Evolutionary conservation across 305 asterid genomes (phyloP).

Genomic region (Fraxinus velutina): DNA sequence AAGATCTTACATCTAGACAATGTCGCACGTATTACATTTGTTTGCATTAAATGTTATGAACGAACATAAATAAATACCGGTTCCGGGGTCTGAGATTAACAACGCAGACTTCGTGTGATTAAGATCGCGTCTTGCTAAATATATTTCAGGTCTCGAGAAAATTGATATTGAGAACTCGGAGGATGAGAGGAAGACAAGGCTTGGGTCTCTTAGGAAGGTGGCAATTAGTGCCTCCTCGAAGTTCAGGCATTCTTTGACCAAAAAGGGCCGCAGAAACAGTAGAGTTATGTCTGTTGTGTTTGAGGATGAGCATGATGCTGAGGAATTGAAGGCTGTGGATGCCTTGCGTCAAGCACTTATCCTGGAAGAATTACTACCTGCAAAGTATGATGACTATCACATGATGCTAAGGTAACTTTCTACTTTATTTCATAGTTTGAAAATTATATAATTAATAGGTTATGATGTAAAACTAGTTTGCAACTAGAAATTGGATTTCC

Average conservation of each 20-base stretch:
- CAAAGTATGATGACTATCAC: constrained; percentile 86
- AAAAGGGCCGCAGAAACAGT: constrained; percentile 65
- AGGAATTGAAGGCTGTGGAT: constrained; percentile 76
- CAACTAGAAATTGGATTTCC: neutral
- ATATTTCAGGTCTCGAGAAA: constrained; percentile 57
- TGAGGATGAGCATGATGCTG: constrained; percentile 89
- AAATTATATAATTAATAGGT: neutral
- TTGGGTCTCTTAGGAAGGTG: constrained; percentile 74
- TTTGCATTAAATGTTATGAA: neutral
- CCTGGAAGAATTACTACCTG: constrained; percentile 77
- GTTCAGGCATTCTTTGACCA: constrained; percentile 70
- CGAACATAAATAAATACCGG: neutral
- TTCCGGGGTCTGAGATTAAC: neutral
- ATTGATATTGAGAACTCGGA: constrained; percentile 54
- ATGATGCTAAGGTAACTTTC: constrained; percentile 63
- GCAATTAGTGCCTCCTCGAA: constrained; percentile 82
- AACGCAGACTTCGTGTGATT: neutral
- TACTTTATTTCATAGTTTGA: neutral
- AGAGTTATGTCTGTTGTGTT: constrained; percentile 74
- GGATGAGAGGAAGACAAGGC: constrained; percentile 69
- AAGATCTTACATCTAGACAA: neutral
- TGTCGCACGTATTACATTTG: neutral
- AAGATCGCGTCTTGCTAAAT: neutral
- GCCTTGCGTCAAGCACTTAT: constrained; percentile 86
- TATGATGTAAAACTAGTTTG: neutral